phyloP scores from a whole-genome alignment of 805 yeast species.

The Starmerella scarabaei region DNA sequence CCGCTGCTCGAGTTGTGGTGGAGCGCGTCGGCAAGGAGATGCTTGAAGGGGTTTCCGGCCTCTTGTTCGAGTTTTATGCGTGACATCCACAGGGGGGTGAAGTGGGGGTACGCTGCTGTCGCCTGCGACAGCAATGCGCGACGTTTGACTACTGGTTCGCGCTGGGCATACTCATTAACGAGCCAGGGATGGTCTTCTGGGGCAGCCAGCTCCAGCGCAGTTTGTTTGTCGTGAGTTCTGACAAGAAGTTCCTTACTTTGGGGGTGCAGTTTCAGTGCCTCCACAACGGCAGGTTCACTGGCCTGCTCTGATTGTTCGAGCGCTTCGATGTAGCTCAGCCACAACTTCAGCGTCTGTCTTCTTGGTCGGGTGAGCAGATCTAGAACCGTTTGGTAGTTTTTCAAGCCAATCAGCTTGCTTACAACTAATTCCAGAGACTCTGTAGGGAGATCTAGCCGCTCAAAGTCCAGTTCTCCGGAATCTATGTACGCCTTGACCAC shows the following conservation, averaged over 20 bases:
- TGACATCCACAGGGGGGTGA: slow-evolving; percentile 12
- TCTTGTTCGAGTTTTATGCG: slow-evolving; percentile 4
- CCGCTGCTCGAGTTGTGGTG: slow-evolving; percentile 47
- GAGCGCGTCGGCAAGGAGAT: slow-evolving; percentile 45
- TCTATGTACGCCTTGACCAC: neutral
- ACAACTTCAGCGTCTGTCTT: neutral
- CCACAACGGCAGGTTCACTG: neutral
- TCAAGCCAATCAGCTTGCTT: neutral
- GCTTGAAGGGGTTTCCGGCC: slow-evolving; percentile 1
- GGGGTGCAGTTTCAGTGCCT: neutral
- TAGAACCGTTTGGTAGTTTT: neutral
- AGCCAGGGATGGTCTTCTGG: neutral
- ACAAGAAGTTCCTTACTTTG: neutral
- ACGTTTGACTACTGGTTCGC: neutral
- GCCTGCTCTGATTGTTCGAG: neutral
- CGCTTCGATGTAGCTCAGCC: neutral
- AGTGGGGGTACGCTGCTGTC: slow-evolving; percentile 1
- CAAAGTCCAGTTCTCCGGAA: too few species aligned
- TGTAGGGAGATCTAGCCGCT: neutral
- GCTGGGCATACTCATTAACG: neutral
- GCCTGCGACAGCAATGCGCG: slow-evolving; percentile 14
- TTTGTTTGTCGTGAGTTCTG: neutral
- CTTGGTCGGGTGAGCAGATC: too few species aligned
- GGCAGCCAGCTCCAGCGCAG: neutral
- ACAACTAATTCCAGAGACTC: neutral